Evolutionary conservation across 768 basidiomycete species (phyloP), one percentile per base, ranked within the genome.

Genomic region (Sarcodon sp.): DNA sequence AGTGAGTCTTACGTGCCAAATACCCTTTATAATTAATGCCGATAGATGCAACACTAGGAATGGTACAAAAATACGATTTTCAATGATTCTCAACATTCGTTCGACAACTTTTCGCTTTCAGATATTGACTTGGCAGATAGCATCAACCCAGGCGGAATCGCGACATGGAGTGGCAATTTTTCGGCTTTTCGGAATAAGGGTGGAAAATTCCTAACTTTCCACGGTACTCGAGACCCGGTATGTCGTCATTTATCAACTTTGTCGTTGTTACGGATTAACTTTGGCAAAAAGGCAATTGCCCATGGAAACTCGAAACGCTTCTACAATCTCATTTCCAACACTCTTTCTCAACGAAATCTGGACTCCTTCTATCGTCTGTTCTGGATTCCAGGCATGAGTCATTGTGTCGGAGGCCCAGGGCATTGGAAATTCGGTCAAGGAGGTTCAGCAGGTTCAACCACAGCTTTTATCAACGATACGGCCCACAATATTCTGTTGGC

Each of bases 401-500:
- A 38, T 18, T 38, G 37, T 18, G 2, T 18, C 37, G 37, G 37
- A 18, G 37, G 37, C 12, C 37, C 37, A 13, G 37, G 37, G 13
- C 13, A 13, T 3, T 38, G 37, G 37, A 38, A 18, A 5, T 38
- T 38, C 4, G 37, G 37, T 38, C 37, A 38, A 18, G 37, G 37
- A 27, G 21, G 21, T 4, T 27, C 21, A 27, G 21, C 4, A 27
- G 21, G 21, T 27, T 27, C 21, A 27, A 4, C 21, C 21, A 3
- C 21, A 27, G 21, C 21, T 4, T 27, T 27, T 27, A 27, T 27
- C 21, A 27, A 27, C 21, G 21, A 27, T 27, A 27, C 21, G 21
- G 21, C 21, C 21, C 54, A 61, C 45, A 59, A 64, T 48, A 54
- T 64, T 31, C 49, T 64, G 18, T 55, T 56, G 6, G 61, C 61